Conservation (phyloP, 345 rosid genomes). For the Euphorbia peplus region DNA sequence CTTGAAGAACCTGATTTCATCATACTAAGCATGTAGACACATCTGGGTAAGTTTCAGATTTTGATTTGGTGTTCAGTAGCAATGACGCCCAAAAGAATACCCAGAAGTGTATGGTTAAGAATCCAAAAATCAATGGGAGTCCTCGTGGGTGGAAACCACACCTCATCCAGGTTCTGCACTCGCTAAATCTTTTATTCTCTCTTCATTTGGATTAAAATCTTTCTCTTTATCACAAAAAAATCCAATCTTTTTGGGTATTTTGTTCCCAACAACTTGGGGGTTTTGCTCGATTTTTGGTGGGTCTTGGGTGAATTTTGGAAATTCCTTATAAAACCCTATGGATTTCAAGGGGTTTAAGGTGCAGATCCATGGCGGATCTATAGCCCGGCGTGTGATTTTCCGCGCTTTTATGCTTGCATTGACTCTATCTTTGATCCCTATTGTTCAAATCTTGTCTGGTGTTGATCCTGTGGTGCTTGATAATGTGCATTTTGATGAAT, state of each 20-base stretch:
- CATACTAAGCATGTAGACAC: constrained; percentile 20
- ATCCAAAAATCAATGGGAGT: constrained; percentile 64
- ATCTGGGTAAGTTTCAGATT: neutral
- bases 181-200: constrained; percentile 41
- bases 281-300: too few species aligned
- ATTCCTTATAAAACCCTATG: too few species aligned
- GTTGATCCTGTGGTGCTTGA: constrained; percentile 32
- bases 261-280: neutral
- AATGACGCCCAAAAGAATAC: constrained; percentile 47
- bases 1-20: too few species aligned
- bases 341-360: constrained; percentile 43
- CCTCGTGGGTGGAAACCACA: constrained; percentile 99
- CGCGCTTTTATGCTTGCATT: constrained; percentile 51
- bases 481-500: constrained; percentile 30
- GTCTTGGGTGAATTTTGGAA: too few species aligned
- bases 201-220: constrained; percentile 30
- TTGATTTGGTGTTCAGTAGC: constrained; percentile 23
- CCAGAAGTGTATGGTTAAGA: constrained; percentile 65
- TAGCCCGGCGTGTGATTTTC: constrained; percentile 56
- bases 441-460: constrained; percentile 47
- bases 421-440: constrained; percentile 53
- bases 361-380: constrained; percentile 45
- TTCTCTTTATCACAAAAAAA: constrained; percentile 21
- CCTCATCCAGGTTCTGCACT: constrained; percentile 97
- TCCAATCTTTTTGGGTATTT: neutral